Evolutionary conservation across 768 basidiomycete species (phyloP).

Genomic region (Boletus fagicola): DNA sequence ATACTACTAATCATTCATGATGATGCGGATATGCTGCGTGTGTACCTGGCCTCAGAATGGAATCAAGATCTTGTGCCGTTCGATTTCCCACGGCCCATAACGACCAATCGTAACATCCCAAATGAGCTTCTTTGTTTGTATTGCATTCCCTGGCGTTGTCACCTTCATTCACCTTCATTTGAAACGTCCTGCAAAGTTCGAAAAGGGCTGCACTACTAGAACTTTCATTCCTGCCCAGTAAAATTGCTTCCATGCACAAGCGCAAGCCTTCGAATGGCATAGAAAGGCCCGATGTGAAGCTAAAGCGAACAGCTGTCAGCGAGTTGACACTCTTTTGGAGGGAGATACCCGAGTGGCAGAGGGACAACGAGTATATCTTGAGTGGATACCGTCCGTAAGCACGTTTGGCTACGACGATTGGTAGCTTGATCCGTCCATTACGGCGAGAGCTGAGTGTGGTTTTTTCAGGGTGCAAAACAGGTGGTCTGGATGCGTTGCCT

Average conservation of each 20-base stretch:
- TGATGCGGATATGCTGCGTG: slow-evolving; percentile 10
- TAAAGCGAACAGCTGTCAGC: slow-evolving; percentile 1
- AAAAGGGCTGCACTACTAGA: neutral
- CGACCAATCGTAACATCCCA: neutral
- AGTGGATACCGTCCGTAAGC: slow-evolving; percentile 66
- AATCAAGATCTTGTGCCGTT: slow-evolving; percentile 24
- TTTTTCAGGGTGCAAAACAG: slow-evolving; percentile 51
- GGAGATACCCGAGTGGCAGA: slow-evolving; percentile 67
- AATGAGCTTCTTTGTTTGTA: neutral
- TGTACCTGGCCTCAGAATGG: slow-evolving; percentile 23
- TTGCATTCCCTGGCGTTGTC: neutral
- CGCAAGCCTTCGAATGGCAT: slow-evolving; percentile 13
- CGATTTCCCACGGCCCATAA: slow-evolving; percentile 13
- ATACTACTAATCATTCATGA: slow-evolving; percentile 4
- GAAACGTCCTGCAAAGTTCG: slow-evolving; percentile 1
- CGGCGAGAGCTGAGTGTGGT: neutral
- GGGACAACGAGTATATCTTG: slow-evolving; percentile 71
- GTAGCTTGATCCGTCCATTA: slow-evolving; percentile 4
- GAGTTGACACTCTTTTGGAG: slow-evolving; percentile 46
- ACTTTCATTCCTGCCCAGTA: slow-evolving; percentile 1
- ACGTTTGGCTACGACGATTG: slow-evolving; percentile 2
- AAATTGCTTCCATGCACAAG: slow-evolving; percentile 15
- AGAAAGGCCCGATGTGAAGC: neutral
- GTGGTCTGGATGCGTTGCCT: slow-evolving; percentile 61
- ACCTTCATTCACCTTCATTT: slow-evolving; percentile 6